phyloP scores from a whole-genome alignment of 805 yeast species.

The Saccharomycopsis malanga region DNA sequence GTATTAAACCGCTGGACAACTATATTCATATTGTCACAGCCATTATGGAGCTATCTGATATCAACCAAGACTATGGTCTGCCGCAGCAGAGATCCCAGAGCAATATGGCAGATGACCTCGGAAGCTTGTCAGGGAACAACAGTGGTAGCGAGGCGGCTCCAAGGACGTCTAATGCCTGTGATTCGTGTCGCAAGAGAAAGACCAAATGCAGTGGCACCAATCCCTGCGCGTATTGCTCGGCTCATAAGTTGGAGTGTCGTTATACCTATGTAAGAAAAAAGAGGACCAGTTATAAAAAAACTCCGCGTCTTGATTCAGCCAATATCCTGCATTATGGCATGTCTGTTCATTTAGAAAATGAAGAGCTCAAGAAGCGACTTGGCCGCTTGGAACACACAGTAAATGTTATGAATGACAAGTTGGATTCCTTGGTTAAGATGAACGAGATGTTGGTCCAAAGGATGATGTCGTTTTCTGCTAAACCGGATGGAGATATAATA shows the following conservation, averaged over 20 bases:
- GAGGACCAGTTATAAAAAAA: constrained; percentile 15
- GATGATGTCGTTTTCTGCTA: background rate
- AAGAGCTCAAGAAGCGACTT: background rate
- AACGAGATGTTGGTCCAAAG: background rate
- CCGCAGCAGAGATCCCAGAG: too few species aligned
- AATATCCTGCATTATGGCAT: background rate
- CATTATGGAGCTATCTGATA: too few species aligned
- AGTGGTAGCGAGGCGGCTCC: too few species aligned
- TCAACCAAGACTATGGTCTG: too few species aligned
- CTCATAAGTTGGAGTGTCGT: constrained; percentile 13
- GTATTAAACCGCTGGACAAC: too few species aligned
- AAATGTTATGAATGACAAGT: background rate
- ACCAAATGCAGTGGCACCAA: constrained; percentile 18
- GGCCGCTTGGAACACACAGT: background rate
- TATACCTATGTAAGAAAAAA: constrained; percentile 20
- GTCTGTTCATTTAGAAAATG: background rate
- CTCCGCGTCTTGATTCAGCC: background rate
- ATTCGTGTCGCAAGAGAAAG: constrained; percentile 19
- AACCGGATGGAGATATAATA: background rate
- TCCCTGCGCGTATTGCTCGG: constrained; percentile 18
- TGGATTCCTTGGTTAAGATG: background rate
- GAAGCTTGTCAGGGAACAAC: too few species aligned
- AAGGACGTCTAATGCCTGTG: constrained; percentile 16
- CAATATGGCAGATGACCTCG: too few species aligned
- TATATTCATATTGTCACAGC: too few species aligned